A percentile compares a stretch with the other conserved stretches of the same genome.
These are phyloP conservation scores for Pseudogymnoascus verrucosus DNA, from an alignment of 2,329 filamentous ascomycete species.

Conservation along the genomic window DNA sequence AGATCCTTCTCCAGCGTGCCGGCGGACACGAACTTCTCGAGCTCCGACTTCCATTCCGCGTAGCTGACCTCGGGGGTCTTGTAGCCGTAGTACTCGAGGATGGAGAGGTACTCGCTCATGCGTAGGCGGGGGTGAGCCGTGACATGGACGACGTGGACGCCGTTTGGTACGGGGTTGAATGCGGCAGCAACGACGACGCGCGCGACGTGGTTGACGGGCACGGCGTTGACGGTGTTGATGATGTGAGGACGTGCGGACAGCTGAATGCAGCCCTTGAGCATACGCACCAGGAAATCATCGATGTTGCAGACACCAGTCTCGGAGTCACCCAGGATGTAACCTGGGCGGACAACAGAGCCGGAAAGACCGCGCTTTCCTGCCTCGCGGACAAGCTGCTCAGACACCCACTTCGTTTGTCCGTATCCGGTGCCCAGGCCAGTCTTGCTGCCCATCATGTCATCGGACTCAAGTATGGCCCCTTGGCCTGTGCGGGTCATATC, in stretches of 20 bases:
- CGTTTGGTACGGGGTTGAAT: slow-evolving; percentile 45
- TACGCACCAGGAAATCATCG: slow-evolving; percentile 83
- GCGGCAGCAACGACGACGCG: slow-evolving; percentile 69
- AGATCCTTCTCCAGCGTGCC: slow-evolving; percentile 36
- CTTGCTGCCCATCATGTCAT: slow-evolving; percentile 70
- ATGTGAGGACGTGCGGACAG: slow-evolving; percentile 66
- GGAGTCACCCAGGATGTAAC: slow-evolving; percentile 74
- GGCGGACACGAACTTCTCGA: slow-evolving; percentile 48
- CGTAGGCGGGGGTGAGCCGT: slow-evolving; percentile 70
- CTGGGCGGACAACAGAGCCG: slow-evolving; percentile 71
- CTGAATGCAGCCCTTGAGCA: slow-evolving; percentile 83
- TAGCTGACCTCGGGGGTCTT: slow-evolving; percentile 58
- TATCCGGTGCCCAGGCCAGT: slow-evolving; percentile 78
- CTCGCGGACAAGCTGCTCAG: slow-evolving; percentile 61
- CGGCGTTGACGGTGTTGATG: slow-evolving; percentile 78
- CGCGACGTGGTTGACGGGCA: slow-evolving; percentile 78
- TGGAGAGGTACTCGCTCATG: slow-evolving; percentile 66
- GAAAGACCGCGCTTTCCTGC: slow-evolving; percentile 69
- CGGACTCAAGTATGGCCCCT: slow-evolving; percentile 60
- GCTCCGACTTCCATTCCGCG: slow-evolving; percentile 55
- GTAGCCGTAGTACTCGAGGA: slow-evolving; percentile 67
- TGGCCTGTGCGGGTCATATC: slow-evolving; percentile 52
- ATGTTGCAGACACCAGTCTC: slow-evolving; percentile 64
- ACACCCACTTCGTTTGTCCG: slow-evolving; percentile 82
- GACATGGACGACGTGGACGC: slow-evolving; percentile 59